Base-by-base conservation (phyloP, 257 asterid species). In the Coffea canephora region DNA sequence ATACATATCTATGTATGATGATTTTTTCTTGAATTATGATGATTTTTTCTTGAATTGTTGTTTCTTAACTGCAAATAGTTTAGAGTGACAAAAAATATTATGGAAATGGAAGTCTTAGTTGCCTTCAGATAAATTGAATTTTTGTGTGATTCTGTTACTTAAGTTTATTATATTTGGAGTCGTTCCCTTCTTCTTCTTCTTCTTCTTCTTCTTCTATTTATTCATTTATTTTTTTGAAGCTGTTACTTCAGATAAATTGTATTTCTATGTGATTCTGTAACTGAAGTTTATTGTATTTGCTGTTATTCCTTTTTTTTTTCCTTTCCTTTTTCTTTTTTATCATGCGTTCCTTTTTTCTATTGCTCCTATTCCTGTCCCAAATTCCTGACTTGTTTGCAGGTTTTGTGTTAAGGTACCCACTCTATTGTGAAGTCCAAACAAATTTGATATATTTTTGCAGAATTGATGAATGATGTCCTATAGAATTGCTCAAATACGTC, bases 401-500 rank as follows among this genome's bases (percentile, higher is more conserved):
- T 59, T 75, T 36, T 27, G n/a, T 14, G 11, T 39, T 59, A 15
- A 45, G 48, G 71, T 61, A 27, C 45, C 65, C 54, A 57, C 39
- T 62, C 62, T 6, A 48, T 61, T 21, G 27, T 5, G 23, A 61
- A 25, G 61, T 23, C 71, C 18, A 36, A 34, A 14, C 59, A 11
- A n/a, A 16, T 23, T 14, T 43, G 49, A 43, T 59, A 41, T 61
- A 23, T 34, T 61, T 57, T 57, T 39, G 80, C 90, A 84, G 90
- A 75, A 57, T 66, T 74, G 66, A 48, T 45, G 73, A 61, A 89
- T 27, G 55, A 91, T 94, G 98, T 82, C 69, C 21, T 57, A 88
- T 62, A 84, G 71, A 82, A 90, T 82, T 75, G 99, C 99, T 15
- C 90, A 86, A 71, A 94, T 96, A 43, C 84, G 80, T 55, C 97